Evolutionary conservation across 2,329 filamentous ascomycete species (phyloP), one percentile per base, ranked within the genome.

Genomic region (Paraphoma chrysanthemicola): DNA sequence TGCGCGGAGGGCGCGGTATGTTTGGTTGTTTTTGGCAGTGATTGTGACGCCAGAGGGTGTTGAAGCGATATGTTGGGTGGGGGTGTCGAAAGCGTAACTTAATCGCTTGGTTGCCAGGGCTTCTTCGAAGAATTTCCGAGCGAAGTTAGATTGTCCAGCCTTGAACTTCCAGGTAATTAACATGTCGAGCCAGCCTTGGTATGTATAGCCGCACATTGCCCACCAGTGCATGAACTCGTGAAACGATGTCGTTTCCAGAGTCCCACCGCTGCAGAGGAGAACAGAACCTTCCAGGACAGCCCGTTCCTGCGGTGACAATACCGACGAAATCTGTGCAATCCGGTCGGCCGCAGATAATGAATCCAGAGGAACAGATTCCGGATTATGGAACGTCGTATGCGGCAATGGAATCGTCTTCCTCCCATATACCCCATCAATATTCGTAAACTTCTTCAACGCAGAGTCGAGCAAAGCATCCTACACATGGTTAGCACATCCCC

Each of bases 151-250:
- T 59, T 83, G 81, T 0, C 81, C 81, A 0, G 68, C 68, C 11
- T 68, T 71, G 39, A 68, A 65, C 41, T 68, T 66, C 59, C 58
- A 66, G 3, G 51, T 59, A 79, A 81, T 5, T 70, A 75, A 62
- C 80, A 81, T 29, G 74, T 79, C 51, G 72, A 72, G 1, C 80
- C 66, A 8, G 77, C 81, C 80, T 76, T 59, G 48, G 17, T 68
- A 66, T 6, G 59, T 57, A 38, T 66, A 66, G 7, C 61, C 65
- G 45, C 65, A 66, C 56, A 68, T 60, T 0, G 65, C 65, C 63
- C 65, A 83, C 81, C 80, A 82, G 54, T 81, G 80, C 16, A 84
- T 64, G 31, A 83, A 78, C 51, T 84, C 81, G 46, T 79, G 78
- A 54, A 83, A 81, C 18, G 77, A 79, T 0, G 76, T 79, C 0